Evolutionary conservation across 805 yeast species (phyloP), one percentile per base, ranked within the genome.

Genomic region (Pichia gijzeniarum): DNA sequence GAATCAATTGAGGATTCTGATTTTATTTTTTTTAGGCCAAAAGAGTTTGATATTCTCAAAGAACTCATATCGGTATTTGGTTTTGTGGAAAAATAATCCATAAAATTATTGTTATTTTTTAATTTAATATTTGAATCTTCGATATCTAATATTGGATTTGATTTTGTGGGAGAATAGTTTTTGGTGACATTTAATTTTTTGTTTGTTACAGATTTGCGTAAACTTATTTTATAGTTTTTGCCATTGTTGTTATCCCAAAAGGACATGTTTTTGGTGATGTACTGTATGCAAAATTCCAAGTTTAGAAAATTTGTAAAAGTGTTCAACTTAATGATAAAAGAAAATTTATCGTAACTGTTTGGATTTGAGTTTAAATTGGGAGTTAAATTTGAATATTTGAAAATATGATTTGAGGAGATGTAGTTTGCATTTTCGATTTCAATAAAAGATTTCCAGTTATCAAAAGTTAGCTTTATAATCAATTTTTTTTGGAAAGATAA

Each of bases 381-480:
- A 52, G 57, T 56, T 8, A 57, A 42, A 21, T 61, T 48, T 46
- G 73, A 59, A 52, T 66, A 65, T 53, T 71, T 55, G 73, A 70
- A 64, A 31, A 63, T 62, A 49, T 64, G 67, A 41, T 64, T 64
- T 19, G 69, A 64, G 2, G 68, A 63, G 30, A 64, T 64, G 52
- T 64, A 64, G 45, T 62, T 64, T 16, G 64, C 56, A 46, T 54
- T 59, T 21, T 60, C 63, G 43, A 64, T 54, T 41, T 62, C 65
- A 27, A 57, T 44, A 41, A 54, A 60, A 16, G 55, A 52, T 41
- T 68, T 64, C 76, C 76, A 80, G 46, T 67, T 58, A 60, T 79
- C 74, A 44, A 67, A 61, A 4, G 82, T 71, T 48, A 77, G 60
- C 54, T 75, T 77, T 31, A 79, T 55, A 32, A 63, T 57, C 38